Percentiles rank a stretch among this genome's conserved stretches.
phyloP scores from a whole-genome alignment of 306 rosid genomes.

The Gynostemma pentaphyllum region DNA sequence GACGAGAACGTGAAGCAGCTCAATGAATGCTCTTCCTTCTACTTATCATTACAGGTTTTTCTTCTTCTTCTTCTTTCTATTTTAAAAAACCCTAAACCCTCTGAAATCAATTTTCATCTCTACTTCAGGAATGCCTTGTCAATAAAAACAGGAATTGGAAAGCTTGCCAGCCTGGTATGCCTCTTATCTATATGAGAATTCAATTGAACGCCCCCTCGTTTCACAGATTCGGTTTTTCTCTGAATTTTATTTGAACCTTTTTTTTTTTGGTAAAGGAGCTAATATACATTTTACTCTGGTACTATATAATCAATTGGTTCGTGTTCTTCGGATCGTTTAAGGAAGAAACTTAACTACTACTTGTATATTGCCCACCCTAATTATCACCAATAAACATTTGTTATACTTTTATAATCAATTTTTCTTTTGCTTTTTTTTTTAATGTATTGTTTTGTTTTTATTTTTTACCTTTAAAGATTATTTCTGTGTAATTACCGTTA shows the following conservation, averaged over 20 bases:
- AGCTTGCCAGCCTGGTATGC: conserved; percentile 55
- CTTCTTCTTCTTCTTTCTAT: neutral
- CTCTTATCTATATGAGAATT: neutral
- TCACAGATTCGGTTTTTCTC: neutral
- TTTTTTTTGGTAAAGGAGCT: no score
- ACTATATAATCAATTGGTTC: no score
- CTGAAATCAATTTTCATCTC: neutral
- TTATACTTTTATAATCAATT: neutral
- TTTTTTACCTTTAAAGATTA: no score
- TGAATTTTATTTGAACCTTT: neutral
- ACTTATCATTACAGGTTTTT: conserved; percentile 63
- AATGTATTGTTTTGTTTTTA: neutral
- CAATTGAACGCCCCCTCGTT: no score
- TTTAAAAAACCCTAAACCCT: conserved; percentile 37
- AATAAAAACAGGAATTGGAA: conserved; percentile 66
- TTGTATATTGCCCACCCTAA: no score
- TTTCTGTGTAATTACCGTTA: no score
- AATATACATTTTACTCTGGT: no score
- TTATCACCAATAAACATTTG: no score
- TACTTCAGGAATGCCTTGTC: conserved; percentile 57
- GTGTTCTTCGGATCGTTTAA: no score
- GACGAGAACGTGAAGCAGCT: conserved; percentile 79
- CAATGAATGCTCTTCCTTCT: conserved; percentile 54
- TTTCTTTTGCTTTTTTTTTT: neutral
- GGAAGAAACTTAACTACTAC: no score